phyloP scores from a whole-genome alignment of 176 grass and related monocot species.

The Poa annua region DNA sequence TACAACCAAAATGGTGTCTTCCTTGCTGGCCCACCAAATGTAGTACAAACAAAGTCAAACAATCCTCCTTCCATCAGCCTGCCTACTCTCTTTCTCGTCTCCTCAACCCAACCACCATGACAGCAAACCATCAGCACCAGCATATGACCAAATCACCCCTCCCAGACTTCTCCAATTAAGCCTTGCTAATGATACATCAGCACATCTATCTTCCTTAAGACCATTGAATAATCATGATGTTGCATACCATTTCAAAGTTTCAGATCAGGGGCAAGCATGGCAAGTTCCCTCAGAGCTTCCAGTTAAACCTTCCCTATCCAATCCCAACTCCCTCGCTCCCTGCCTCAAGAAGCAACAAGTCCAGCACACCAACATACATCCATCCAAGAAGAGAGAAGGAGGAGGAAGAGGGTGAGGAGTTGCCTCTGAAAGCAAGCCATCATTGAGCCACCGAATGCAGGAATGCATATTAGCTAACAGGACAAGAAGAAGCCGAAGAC shows the following conservation, averaged over 20 bases:
- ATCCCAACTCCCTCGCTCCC: constrained; percentile 46
- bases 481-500: constrained; percentile 30
- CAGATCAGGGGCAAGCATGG: constrained; percentile 50
- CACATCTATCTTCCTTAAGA: neutral
- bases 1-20: constrained; percentile 19
- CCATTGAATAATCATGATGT: neutral
- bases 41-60: constrained; percentile 74
- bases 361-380: constrained; percentile 61
- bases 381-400: constrained; percentile 45
- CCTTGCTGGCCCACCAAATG: constrained; percentile 32
- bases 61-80: constrained; percentile 30
- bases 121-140: constrained; percentile 49
- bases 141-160: constrained; percentile 61
- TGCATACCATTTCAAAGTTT: constrained; percentile 29
- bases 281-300: constrained; percentile 26
- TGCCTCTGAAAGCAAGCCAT: constrained; percentile 49
- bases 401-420: constrained; percentile 31
- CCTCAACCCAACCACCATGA: constrained; percentile 67
- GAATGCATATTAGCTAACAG: constrained; percentile 63
- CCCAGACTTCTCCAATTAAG: neutral
- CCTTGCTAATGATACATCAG: neutral
- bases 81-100: constrained; percentile 34
- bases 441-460: constrained; percentile 51
- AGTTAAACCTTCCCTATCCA: constrained; percentile 78
- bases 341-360: constrained; percentile 64